A percentile compares a stretch with the other conserved stretches of the same genome.
Conservation (phyloP, 768 basidiomycete genomes). For the Boletus rufocinnamomeus region DNA sequence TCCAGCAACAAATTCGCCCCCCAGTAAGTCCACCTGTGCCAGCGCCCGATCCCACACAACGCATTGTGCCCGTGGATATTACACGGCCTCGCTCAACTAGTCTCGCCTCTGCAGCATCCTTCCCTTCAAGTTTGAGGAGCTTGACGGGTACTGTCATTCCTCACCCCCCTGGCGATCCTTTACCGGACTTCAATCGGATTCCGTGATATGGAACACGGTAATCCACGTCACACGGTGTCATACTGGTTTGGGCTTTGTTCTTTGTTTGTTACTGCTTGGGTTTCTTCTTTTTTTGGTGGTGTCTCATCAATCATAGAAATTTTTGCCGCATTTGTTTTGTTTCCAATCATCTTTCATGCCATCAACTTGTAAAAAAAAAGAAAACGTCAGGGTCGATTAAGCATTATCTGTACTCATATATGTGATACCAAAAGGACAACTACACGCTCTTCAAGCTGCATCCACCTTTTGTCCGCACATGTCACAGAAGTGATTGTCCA, state of each 20-base stretch:
- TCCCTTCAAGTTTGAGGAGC: conserved; percentile 25
- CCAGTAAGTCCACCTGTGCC: conserved; percentile 30
- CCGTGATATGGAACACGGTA: conserved; percentile 14
- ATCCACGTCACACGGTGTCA: conserved; percentile 23
- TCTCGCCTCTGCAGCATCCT: conserved; percentile 28
- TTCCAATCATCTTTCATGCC: conserved; percentile 14
- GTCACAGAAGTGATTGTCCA: conserved; percentile 44
- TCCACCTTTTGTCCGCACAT: conserved; percentile 45
- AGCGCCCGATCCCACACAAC: conserved; percentile 30
- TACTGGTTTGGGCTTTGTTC: conserved; percentile 31
- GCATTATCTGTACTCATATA: conserved; percentile 40
- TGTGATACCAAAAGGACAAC: conserved; percentile 31
- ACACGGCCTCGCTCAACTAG: conserved; percentile 40
- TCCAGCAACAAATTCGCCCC: conserved; percentile 45
- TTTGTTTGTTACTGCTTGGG: conserved; percentile 26
- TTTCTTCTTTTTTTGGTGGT: conserved; percentile 25
- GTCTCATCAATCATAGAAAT: conserved; percentile 35
- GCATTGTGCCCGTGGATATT: conserved; percentile 30
- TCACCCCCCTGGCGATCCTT: conserved; percentile 29
- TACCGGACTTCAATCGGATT: conserved; percentile 31
- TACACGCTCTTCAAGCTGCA: conserved; percentile 13
- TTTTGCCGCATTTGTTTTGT: conserved; percentile 19
- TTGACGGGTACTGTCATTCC: conserved; percentile 23
- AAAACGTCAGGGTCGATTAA: conserved; percentile 30
- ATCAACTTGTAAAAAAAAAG: conserved; percentile 25